These are phyloP conservation scores for Lineolata rhizophorae DNA, from an alignment of 495 filamentous ascomycete genomes.

Conservation along the genomic window DNA sequence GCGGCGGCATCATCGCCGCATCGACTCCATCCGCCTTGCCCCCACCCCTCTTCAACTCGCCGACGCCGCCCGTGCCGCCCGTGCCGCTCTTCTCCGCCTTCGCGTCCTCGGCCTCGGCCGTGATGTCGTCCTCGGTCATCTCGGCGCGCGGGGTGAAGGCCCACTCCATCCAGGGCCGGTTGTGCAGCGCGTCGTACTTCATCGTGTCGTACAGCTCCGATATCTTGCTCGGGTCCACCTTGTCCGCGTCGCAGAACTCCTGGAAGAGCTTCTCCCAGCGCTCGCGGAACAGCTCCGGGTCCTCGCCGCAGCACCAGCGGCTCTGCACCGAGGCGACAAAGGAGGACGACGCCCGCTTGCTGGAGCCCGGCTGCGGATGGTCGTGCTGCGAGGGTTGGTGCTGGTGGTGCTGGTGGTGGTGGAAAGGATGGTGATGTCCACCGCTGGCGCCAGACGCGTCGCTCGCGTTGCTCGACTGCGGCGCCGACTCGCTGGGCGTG, in stretches of 20 bases:
- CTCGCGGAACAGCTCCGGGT: constrained; percentile 83
- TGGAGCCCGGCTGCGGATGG: too few species aligned
- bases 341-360: background rate
- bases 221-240: constrained; percentile 94
- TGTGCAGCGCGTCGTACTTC: constrained; percentile 97
- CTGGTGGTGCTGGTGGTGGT: background rate
- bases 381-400: background rate
- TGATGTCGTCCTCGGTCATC: constrained; percentile 38
- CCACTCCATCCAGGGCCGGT: constrained; percentile 92
- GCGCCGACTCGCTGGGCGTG: background rate
- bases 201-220: constrained; percentile 96
- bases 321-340: constrained; percentile 48
- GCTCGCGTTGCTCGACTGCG: background rate
- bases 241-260: constrained; percentile 91
- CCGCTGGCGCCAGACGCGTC: too few species aligned
- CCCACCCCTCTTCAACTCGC: too few species aligned
- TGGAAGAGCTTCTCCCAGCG: constrained; percentile 96
- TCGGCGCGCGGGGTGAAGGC: constrained; percentile 67
- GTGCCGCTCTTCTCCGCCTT: background rate
- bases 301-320: constrained; percentile 92
- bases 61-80: background rate
- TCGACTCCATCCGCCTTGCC: too few species aligned
- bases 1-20: background rate
- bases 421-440: background rate
- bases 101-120: constrained; percentile 4